Evolutionary conservation across 2,329 filamentous ascomycete species (phyloP).

Genomic region (Nothophaeocryptopus gaeumannii): DNA sequence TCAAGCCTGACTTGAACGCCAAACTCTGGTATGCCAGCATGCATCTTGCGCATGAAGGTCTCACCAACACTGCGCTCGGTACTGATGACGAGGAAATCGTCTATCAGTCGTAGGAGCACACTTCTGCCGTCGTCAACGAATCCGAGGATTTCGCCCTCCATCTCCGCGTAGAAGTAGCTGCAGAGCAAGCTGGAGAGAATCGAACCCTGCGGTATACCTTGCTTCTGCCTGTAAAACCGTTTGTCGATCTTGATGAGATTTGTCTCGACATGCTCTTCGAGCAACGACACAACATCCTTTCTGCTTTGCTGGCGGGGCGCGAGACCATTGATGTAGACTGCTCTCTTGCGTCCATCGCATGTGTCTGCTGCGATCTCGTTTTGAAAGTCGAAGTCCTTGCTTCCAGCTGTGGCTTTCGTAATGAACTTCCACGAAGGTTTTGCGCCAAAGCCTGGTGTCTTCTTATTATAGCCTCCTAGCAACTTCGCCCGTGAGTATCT

Average conservation of each 20-base stretch:
- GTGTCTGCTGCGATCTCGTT: slow-evolving; percentile 26
- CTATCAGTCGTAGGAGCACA: slow-evolving; percentile 76
- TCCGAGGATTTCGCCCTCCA: slow-evolving; percentile 66
- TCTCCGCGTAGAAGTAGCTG: slow-evolving; percentile 91
- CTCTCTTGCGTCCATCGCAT: slow-evolving; percentile 52
- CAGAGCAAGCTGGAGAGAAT: slow-evolving; percentile 82
- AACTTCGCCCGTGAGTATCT: slow-evolving; percentile 72
- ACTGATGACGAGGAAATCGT: slow-evolving; percentile 90
- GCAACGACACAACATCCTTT: slow-evolving; percentile 62
- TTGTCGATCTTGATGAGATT: slow-evolving; percentile 89
- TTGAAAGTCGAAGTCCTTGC: slow-evolving; percentile 32
- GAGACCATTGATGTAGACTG: slow-evolving; percentile 73
- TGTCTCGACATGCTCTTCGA: slow-evolving; percentile 74
- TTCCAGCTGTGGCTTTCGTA: slow-evolving; percentile 38
- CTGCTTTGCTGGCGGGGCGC: slow-evolving; percentile 57
- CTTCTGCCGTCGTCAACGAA: slow-evolving; percentile 61
- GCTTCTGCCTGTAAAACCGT: slow-evolving; percentile 80
- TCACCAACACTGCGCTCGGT: slow-evolving; percentile 64
- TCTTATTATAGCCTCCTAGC: slow-evolving; percentile 36
- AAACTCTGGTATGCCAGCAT: slow-evolving; percentile 72
- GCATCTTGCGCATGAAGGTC: slow-evolving; percentile 76
- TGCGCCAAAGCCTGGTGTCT: slow-evolving; percentile 33
- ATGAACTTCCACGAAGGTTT: slow-evolving; percentile 41
- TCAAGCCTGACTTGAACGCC: slow-evolving; percentile 72
- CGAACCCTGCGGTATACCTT: slow-evolving; percentile 90